Conservation (phyloP, 2,329 filamentous ascomycete species). For the Pyrenochaeta sp. region DNA sequence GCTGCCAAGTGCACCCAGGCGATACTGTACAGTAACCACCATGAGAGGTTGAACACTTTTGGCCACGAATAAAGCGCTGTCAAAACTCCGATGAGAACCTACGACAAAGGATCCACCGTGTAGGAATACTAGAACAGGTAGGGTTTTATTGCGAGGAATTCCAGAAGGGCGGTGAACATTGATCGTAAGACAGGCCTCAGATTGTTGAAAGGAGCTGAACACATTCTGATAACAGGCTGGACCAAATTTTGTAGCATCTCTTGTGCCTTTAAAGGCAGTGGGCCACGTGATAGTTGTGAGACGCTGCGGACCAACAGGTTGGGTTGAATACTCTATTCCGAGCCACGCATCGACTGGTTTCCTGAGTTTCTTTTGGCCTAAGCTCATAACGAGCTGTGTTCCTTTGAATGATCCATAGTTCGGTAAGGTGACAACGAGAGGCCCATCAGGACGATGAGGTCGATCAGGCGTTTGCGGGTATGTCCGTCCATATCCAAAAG, state of each 20-base stretch:
- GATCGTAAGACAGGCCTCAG: conserved; percentile 45
- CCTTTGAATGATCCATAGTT: conserved; percentile 54
- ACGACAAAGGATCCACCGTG: conserved; percentile 42
- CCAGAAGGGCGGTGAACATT: conserved; percentile 41
- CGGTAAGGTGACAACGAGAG: conserved; percentile 42
- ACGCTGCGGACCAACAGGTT: conserved; percentile 48
- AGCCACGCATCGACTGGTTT: conserved; percentile 57
- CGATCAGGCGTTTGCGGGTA: conserved; percentile 12
- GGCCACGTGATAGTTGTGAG: conserved; percentile 55
- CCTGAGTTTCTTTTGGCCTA: conserved; percentile 39
- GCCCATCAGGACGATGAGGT: conserved; percentile 15
- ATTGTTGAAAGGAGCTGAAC: conserved; percentile 37
- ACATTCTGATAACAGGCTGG: conserved; percentile 55
- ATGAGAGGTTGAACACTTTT: conserved; percentile 40
- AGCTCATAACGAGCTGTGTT: conserved; percentile 45
- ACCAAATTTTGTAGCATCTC: conserved; percentile 50
- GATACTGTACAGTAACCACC: conserved; percentile 46
- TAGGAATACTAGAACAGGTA: conserved; percentile 41
- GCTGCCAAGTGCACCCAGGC: conserved; percentile 43
- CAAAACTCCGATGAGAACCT: conserved; percentile 41
- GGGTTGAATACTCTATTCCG: conserved; percentile 57
- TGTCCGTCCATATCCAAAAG: conserved; percentile 20
- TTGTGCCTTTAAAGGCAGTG: conserved; percentile 50
- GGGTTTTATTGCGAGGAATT: conserved; percentile 32
- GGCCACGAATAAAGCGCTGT: conserved; percentile 43